Base-by-base conservation (phyloP, 163 green algal species). In the Chlamydomonas reinhardtii region DNA sequence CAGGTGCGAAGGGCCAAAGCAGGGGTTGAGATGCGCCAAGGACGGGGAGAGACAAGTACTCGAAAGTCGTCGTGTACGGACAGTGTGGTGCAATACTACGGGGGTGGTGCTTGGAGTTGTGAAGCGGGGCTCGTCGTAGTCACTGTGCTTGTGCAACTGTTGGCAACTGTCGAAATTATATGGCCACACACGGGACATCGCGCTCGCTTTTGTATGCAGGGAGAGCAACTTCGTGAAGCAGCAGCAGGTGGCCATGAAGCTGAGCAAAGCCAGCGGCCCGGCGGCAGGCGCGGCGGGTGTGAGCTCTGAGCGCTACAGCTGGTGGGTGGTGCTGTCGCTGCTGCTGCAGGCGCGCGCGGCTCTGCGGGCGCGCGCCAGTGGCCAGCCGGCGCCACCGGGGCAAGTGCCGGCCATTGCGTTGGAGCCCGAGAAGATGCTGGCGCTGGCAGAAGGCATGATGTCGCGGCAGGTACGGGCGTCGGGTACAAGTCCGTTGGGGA, bases 191-290 rank as follows among this genome's bases (percentile, higher is more conserved):
- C 48, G 5, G 11, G 11, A 14, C 48, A 19, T 14, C 48, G 14
- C 14, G 19, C 14, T 22, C 48, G 48, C 11, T 56, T 20, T 14
- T 14, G n/a, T 54, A 20, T 56, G 48, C 89, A 97, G 91, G 85
- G 89, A 94, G 9, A 88, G 85, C 37, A 73, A 89, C 37, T 97
- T 94, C 73, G 79, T 94, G 17, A 94, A 94, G 84, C 93, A 96
- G 91, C 95, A 98, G 93, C 94, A 97, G 91, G 80, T 92, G 59
- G 94, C 94, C 8, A 93, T 96, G 81, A 91, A 91, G 81, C 91
- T 97, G 69, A 90, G 93, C 76, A 97, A 96, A 83, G 35, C 88
- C 31, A 20, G 34, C 54, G 56, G 54, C 15, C 9, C 17, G 71
- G 48, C 27, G 8, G 62, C 16, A 32, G 64, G 31, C 54, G 81